Percentiles rank a stretch among this genome's conserved stretches.
Conservation (phyloP, 768 basidiomycete species). For the Russula emetica region DNA sequence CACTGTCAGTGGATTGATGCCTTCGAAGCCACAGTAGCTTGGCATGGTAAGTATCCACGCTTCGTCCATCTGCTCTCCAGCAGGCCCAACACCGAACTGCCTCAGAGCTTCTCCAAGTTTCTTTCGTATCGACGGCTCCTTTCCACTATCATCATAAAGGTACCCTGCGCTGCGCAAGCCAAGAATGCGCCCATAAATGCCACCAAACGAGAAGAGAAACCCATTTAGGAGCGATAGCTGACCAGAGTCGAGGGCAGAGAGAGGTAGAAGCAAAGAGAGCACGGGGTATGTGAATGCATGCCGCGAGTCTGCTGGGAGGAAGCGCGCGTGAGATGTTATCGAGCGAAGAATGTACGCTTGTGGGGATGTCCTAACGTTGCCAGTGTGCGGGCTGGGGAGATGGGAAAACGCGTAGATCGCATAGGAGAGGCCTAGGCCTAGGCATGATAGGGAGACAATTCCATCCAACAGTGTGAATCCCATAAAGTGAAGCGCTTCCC, state of each 20-base stretch:
- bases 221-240: slow-evolving; percentile 46
- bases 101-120: slow-evolving; percentile 42
- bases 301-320: neutral
- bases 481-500: neutral
- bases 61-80: slow-evolving; percentile 38
- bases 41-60: slow-evolving; percentile 78
- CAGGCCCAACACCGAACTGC: slow-evolving; percentile 31
- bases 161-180: slow-evolving; percentile 40
- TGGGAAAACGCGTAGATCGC: neutral
- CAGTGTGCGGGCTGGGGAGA: neutral
- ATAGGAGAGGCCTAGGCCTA: slow-evolving; percentile 9
- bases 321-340: neutral
- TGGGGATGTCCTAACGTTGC: slow-evolving; percentile 45
- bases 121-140: slow-evolving; percentile 34
- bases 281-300: slow-evolving; percentile 7
- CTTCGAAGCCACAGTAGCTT: slow-evolving; percentile 58
- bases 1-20: slow-evolving; percentile 66
- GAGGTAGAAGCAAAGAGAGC: slow-evolving; percentile 46
- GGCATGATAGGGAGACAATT: neutral
- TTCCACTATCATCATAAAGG: slow-evolving; percentile 26
- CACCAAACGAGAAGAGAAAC: slow-evolving; percentile 54
- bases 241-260: slow-evolving; percentile 48
- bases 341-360: slow-evolving; percentile 9
- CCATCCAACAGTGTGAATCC: neutral
- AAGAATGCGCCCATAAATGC: slow-evolving; percentile 41